Base-by-base conservation (phyloP, 805 yeast species). In the Candida fluviatilis region DNA sequence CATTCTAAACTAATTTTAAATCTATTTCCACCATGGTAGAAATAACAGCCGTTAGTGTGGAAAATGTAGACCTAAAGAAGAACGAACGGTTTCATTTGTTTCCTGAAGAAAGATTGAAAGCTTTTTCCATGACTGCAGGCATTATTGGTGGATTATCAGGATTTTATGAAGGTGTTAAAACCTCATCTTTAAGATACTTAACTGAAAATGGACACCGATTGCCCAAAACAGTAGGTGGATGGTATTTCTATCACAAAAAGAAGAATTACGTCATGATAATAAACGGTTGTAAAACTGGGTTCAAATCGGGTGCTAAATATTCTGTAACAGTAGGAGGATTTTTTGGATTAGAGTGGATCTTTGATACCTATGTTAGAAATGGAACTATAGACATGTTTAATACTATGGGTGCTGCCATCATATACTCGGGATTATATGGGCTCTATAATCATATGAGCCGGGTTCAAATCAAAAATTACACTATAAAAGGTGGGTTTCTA, bases 241-340 rank as follows among this genome's bases (percentile, higher is more conserved):
- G 95, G 96, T 87, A 83, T 53, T 83, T 82, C 55, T 87, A 87
- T 59, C 93, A 87, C 60, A 86, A 84, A 60, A 72, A 87, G 45
- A 87, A 85, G 63, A 83, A 84, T 58, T 84, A 84, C 57, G 84
- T 82, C 21, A 77, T 86, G 60, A 58, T 83, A 25, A 67, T 74
- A 40, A 66, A 67, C 18, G 86, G 85, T 1, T 60, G 77, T 45
- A 63, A 62, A 14, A 38, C 47, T 5, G 89, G 82, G 0, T 48
- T 71, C n/a, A 56, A 50, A 26, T 64, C 64, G 7, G 73, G 61
- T 0, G 30, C 48, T 26, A 38, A 45, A 49, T 64, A 70, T 37
- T 63, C 78, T 1, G 31, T 56, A 0, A 65, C 76, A 2, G 73
- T 78, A 2, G 63, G 73, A 0, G 50, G 68, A 4, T 71, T 78